Percentiles rank a stretch among this genome's conserved stretches.
Conservation (phyloP, 805 yeast genomes). For the Pichia paraexigua region DNA sequence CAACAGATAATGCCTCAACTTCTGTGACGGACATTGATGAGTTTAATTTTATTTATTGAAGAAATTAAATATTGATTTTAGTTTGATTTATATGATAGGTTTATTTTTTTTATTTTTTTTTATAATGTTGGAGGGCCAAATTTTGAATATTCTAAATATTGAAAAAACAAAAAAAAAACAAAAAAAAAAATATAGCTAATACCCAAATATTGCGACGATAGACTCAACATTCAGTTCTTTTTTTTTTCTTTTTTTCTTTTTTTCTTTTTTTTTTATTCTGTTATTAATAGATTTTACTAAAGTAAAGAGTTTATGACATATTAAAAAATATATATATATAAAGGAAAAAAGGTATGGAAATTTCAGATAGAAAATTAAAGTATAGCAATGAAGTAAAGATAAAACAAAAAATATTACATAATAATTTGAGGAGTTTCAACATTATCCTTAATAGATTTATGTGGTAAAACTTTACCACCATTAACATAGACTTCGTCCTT, state of each 20-base stretch:
- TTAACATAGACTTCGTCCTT: conserved; percentile 98
- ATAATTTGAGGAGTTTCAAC: conserved; percentile 97
- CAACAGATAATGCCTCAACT: background rate
- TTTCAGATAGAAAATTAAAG: background rate
- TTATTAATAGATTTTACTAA: background rate
- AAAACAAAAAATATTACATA: conserved; percentile 49
- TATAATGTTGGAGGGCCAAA: background rate
- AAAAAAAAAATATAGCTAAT: too few relatives aligned
- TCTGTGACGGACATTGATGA: background rate
- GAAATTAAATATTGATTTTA: background rate
- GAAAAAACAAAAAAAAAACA: too few relatives aligned
- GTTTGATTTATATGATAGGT: background rate
- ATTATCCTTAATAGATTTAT: conserved; percentile 91
- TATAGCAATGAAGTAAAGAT: background rate
- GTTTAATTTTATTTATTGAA: background rate
- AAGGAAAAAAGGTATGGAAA: background rate
- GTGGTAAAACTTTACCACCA: conserved; percentile 99
- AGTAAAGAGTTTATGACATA: background rate
- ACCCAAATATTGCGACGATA: too few relatives aligned
- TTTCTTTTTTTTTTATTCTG: background rate
- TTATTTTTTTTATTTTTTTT: too few relatives aligned
- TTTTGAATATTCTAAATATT: too few relatives aligned
- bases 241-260: too few relatives aligned
- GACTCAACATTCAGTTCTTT: too few relatives aligned
- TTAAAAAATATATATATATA: background rate